A percentile compares a stretch with the other conserved stretches of the same genome.
Conservation (phyloP, 306 rosid species). For the Dalbergia cochinchinensis region DNA sequence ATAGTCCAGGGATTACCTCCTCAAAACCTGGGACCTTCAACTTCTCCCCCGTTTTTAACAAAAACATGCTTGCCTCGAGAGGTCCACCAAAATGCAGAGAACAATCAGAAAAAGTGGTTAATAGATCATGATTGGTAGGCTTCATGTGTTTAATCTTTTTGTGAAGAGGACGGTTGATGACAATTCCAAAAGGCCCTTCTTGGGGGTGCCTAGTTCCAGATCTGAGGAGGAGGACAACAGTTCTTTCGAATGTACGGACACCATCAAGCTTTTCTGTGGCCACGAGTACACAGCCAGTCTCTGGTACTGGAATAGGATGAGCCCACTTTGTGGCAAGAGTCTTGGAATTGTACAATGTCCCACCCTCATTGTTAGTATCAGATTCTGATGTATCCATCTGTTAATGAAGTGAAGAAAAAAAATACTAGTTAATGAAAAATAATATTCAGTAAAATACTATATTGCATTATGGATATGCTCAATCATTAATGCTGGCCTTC, state of each 20-base stretch:
- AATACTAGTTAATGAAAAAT: conserved; percentile 28
- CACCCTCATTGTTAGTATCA: conserved; percentile 60
- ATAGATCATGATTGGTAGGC: conserved; percentile 83
- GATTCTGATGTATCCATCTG: conserved; percentile 75
- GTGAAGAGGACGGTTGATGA: conserved; percentile 93
- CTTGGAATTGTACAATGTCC: conserved; percentile 55
- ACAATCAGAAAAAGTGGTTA: conserved; percentile 91
- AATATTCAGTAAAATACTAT: conserved; percentile 16
- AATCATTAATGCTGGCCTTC: conserved; percentile 10
- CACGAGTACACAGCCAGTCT: conserved; percentile 95
- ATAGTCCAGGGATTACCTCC: conserved; percentile 92
- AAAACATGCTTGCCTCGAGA: conserved; percentile 93
- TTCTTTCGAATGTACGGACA: conserved; percentile 88
- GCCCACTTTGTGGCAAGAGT: conserved; percentile 87
- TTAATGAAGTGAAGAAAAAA: conserved; percentile 42
- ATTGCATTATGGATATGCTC: conserved; percentile 33
- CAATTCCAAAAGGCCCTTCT: conserved; percentile 95
- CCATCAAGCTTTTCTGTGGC: conserved; percentile 97
- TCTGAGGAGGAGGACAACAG: conserved; percentile 92
- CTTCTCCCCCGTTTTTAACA: conserved; percentile 74
- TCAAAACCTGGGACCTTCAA: conserved; percentile 76
- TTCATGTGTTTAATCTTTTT: conserved; percentile 87
- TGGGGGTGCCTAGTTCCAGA: conserved; percentile 89
- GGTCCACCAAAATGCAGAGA: conserved; percentile 95
- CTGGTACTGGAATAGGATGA: conserved; percentile 91